Conservation (phyloP, 768 basidiomycete genomes). For the Boletus huronensis region DNA sequence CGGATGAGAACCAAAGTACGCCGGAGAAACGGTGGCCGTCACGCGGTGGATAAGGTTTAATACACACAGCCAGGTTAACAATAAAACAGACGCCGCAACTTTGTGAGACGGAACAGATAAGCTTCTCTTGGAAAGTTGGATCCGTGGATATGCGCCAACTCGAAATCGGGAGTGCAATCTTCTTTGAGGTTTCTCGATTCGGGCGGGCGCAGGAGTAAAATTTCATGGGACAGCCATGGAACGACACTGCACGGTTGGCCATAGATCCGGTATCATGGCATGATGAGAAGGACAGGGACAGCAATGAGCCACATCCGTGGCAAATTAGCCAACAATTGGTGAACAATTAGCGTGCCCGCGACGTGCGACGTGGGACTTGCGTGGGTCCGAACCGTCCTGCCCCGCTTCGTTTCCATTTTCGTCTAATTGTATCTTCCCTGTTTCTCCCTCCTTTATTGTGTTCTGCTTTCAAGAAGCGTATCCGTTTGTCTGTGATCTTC, state of each 20-base stretch:
- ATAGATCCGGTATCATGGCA: constrained; percentile 26
- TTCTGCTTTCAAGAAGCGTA: constrained; percentile 27
- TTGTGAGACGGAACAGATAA: constrained; percentile 6
- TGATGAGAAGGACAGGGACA: constrained; percentile 14
- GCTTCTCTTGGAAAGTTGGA: constrained; percentile 15
- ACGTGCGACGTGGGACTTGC: constrained; percentile 19
- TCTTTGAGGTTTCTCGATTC: constrained; percentile 34
- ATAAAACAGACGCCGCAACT: constrained; percentile 18
- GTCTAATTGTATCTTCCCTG: constrained; percentile 35
- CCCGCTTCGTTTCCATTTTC: constrained; percentile 30
- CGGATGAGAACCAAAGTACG: background rate
- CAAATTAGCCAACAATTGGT: constrained; percentile 13
- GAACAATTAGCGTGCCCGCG: constrained; percentile 33
- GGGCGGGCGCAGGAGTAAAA: constrained; percentile 22
- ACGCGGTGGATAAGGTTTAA: constrained; percentile 23
- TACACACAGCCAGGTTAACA: constrained; percentile 12
- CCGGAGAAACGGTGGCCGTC: background rate
- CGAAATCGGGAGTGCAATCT: constrained; percentile 16
- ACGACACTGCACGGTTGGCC: constrained; percentile 1
- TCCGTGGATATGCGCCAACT: constrained; percentile 6
- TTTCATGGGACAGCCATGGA: constrained; percentile 16
- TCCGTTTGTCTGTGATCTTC: constrained; percentile 21
- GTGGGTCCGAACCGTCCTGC: constrained; percentile 1
- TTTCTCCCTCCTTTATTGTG: constrained; percentile 35
- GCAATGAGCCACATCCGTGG: constrained; percentile 12